Conservation (phyloP, 305 asterid species). For the Fraxinus baroniana region DNA sequence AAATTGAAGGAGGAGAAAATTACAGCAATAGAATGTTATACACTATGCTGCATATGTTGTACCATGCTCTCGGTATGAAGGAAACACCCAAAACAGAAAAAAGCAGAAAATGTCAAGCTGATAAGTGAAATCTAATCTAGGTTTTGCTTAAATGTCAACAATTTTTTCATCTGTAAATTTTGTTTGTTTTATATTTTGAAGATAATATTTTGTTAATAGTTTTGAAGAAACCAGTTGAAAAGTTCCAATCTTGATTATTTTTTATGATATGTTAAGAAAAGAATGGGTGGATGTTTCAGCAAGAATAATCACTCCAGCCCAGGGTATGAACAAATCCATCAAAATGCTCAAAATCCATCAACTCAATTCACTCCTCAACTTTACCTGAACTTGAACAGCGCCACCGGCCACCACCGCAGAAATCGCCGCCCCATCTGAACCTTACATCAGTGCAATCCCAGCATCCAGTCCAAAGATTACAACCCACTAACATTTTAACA, state of each 20-base stretch:
- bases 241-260: conserved; percentile 32
- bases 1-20: too few species aligned
- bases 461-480: conserved; percentile 37
- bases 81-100: too few species aligned
- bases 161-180: not conserved
- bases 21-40: too few species aligned
- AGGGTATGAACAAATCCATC: conserved; percentile 30
- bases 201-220: not conserved
- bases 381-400: not conserved
- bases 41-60: not conserved
- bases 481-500: conserved; percentile 60
- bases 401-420: conserved; percentile 13
- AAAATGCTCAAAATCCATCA: conserved; percentile 29
- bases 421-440: conserved; percentile 20
- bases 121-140: not conserved
- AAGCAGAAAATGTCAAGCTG: not conserved
- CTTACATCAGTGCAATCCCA: conserved; percentile 24
- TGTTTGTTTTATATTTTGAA: too few species aligned
- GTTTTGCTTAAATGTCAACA: not conserved
- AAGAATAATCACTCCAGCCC: conserved; percentile 22
- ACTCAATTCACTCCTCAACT: conserved; percentile 17
- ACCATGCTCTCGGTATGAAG: not conserved
- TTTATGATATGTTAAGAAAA: not conserved
- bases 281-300: conserved; percentile 71
- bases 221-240: conserved; percentile 9